Evolutionary conservation across 1,284 basidiomycete species (phyloP).

Genomic region (Heterobasidion occidentale): DNA sequence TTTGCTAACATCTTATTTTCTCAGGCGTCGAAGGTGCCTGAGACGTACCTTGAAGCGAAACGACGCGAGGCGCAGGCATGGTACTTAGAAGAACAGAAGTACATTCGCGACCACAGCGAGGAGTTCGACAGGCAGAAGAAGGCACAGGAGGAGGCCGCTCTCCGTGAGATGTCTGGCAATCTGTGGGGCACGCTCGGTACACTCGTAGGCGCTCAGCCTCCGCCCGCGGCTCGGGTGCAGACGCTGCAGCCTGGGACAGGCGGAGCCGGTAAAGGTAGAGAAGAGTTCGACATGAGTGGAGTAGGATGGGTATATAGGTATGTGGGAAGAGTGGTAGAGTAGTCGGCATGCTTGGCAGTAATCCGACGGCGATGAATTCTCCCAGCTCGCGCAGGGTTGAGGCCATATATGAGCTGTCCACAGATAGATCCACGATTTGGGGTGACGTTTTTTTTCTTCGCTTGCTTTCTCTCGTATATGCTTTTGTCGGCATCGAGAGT

Average conservation of each 20-base stretch:
- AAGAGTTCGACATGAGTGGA: no score
- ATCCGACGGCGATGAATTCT: no score
- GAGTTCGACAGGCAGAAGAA: slow-evolving; percentile 74
- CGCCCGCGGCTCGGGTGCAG: neutral
- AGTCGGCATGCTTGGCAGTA: no score
- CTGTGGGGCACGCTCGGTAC: slow-evolving; percentile 7
- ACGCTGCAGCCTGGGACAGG: neutral
- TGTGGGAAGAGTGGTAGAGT: no score
- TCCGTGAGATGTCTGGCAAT: slow-evolving; percentile 35
- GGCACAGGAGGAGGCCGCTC: slow-evolving; percentile 33
- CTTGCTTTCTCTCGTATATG: no score
- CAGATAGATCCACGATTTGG: no score
- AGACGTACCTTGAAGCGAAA: slow-evolving; percentile 87
- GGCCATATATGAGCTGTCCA: no score
- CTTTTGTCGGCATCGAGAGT: no score
- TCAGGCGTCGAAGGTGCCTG: slow-evolving; percentile 39
- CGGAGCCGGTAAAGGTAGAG: neutral
- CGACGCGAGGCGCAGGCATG: slow-evolving; percentile 79
- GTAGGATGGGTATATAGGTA: no score
- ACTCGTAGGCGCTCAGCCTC: slow-evolving; percentile 8
- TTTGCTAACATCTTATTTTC: neutral
- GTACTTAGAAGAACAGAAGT: slow-evolving; percentile 86
- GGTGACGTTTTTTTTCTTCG: no score
- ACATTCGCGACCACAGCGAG: slow-evolving; percentile 76
- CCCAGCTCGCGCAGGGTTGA: no score